These are phyloP conservation scores for Carex cristatella DNA, from an alignment of 176 grass and related monocot genomes.

Conservation along the genomic window DNA sequence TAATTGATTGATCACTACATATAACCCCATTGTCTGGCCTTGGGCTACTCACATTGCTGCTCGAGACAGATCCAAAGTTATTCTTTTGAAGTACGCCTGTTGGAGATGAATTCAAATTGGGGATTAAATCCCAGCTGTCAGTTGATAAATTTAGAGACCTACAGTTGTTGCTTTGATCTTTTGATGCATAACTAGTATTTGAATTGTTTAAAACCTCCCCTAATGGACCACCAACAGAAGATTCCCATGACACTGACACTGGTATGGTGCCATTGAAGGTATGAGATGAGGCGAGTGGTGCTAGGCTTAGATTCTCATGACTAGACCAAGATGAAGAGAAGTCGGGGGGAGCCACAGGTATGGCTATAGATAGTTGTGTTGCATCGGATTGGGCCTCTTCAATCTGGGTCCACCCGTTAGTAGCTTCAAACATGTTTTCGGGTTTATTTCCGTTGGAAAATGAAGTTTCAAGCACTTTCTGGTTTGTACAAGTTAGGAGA, in stretches of 20 bases:
- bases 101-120: constrained; percentile 35
- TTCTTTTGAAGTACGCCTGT: constrained; percentile 45
- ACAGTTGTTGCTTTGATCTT: constrained; percentile 44
- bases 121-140: constrained; percentile 37
- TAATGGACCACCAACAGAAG: constrained; percentile 73
- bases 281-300: constrained; percentile 37
- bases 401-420: constrained; percentile 9
- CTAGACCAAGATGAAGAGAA: constrained; percentile 43
- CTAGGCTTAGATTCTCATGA: constrained; percentile 27
- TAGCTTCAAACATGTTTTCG: constrained; percentile 23
- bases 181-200: constrained; percentile 1
- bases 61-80: constrained; percentile 45
- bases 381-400: constrained; percentile 24
- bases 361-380: constrained; percentile 36
- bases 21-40: constrained; percentile 32
- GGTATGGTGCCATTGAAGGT: constrained; percentile 38
- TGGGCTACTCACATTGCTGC: constrained; percentile 39
- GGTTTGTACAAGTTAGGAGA: constrained; percentile 25
- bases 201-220: constrained; percentile 62
- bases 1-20: constrained; percentile 24
- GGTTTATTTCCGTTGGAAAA: constrained; percentile 12
- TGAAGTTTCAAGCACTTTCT: constrained; percentile 14
- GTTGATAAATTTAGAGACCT: constrained; percentile 33
- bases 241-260: constrained; percentile 46
- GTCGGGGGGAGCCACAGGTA: constrained; percentile 39